These are phyloP conservation scores for Ormosia semicastrata DNA, from an alignment of 306 rosid species.

Conservation along the genomic window DNA sequence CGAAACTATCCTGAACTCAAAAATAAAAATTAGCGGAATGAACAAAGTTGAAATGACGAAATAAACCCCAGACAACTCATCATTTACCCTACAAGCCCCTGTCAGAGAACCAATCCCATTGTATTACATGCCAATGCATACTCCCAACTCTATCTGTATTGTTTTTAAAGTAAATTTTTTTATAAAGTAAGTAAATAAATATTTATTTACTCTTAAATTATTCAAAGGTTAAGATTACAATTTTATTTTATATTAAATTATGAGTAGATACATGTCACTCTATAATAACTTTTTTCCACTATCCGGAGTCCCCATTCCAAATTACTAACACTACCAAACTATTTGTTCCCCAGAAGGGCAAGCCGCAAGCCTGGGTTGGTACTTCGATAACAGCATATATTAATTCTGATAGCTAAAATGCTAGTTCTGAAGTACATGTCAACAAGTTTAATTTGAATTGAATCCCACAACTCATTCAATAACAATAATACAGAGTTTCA, in stretches of 20 bases:
- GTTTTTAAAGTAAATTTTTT: no score
- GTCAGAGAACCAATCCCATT: neutral
- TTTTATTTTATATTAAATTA: no score
- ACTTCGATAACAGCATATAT: neutral
- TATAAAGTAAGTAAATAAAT: no score
- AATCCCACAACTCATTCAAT: neutral
- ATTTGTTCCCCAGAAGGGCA: neutral
- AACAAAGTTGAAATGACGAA: conserved; percentile 8
- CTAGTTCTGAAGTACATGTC: neutral
- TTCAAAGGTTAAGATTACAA: no score
- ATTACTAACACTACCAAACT: conserved; percentile 27
- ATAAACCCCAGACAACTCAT: conserved; percentile 27
- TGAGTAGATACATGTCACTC: no score
- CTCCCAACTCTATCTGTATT: no score
- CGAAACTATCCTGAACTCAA: conserved; percentile 16
- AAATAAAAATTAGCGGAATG: neutral
- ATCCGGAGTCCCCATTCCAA: neutral
- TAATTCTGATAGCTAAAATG: neutral
- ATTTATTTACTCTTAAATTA: no score
- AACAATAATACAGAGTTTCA: neutral
- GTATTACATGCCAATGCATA: neutral
- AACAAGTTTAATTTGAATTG: neutral
- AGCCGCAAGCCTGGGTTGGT: neutral
- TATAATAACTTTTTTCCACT: neutral
- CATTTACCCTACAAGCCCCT: neutral